A percentile compares a stretch with the other conserved stretches of the same genome.
phyloP scores from a whole-genome alignment of 208 protist genomes.

The Porcisia deanei region DNA sequence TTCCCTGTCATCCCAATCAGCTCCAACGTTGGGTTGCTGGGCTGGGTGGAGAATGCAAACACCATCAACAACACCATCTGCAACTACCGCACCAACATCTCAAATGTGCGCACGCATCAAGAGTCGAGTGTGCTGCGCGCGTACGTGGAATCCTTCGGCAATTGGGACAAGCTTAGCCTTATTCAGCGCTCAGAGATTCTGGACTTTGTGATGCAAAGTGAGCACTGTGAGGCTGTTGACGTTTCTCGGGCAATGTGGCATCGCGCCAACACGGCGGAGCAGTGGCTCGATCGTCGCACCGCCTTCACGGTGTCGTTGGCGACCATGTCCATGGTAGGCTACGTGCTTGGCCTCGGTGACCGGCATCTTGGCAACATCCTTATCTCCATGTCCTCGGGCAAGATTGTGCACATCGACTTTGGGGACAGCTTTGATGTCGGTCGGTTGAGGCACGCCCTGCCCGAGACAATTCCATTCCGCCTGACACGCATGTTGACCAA shows the following conservation, averaged over 20 bases:
- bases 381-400: slow-evolving; percentile 97
- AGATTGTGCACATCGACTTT: slow-evolving; percentile 99
- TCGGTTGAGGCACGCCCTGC: slow-evolving; percentile 97
- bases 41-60: slow-evolving; percentile 98
- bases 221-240: slow-evolving; percentile 87
- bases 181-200: slow-evolving; percentile 97
- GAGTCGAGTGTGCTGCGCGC: slow-evolving; percentile 74
- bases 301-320: slow-evolving; percentile 98
- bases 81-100: slow-evolving; percentile 95
- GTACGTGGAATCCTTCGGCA: slow-evolving; percentile 91
- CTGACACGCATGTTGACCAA: slow-evolving; percentile 99
- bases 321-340: slow-evolving; percentile 98
- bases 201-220: slow-evolving; percentile 97
- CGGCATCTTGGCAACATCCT: slow-evolving; percentile 99
- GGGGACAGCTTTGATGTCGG: slow-evolving; percentile 99
- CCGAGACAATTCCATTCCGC: slow-evolving; percentile 99
- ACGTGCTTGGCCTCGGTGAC: slow-evolving; percentile 97
- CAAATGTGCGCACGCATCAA: slow-evolving; percentile 84
- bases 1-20: slow-evolving; percentile 99
- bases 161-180: slow-evolving; percentile 88
- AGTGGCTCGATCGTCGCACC: slow-evolving; percentile 98
- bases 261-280: slow-evolving; percentile 95
- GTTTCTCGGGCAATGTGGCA: slow-evolving; percentile 96
- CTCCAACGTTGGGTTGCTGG: slow-evolving; percentile 98
- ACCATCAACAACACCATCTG: slow-evolving; percentile 99